phyloP scores from a whole-genome alignment of 2,329 filamentous ascomycete genomes.

The Alternaria gaisen region DNA sequence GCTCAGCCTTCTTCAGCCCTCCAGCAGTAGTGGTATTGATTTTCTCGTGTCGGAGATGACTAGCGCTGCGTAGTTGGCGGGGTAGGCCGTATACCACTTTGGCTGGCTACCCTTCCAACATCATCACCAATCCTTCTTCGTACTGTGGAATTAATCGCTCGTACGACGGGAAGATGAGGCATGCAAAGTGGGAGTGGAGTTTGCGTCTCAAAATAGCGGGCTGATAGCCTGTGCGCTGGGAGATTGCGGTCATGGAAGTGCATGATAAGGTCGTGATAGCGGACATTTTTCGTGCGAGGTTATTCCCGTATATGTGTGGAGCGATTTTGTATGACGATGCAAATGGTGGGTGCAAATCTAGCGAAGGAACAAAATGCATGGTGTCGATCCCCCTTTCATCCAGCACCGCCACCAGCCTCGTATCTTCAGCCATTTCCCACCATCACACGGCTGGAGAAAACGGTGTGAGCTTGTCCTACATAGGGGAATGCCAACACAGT shows the following conservation, averaged over 20 bases:
- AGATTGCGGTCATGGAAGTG: neutral
- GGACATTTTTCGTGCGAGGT: neutral
- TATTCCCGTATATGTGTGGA: neutral
- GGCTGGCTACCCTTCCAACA: neutral
- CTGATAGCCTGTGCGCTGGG: conserved; percentile 1
- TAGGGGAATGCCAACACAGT: neutral
- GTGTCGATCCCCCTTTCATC: conserved; percentile 4
- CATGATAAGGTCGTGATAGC: neutral
- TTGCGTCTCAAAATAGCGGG: conserved; percentile 1
- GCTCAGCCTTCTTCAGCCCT: conserved; percentile 2
- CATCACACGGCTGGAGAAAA: neutral
- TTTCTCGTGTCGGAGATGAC: neutral
- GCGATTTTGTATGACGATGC: neutral
- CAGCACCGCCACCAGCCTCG: neutral
- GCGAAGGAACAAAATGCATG: conserved; percentile 3
- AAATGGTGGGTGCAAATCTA: neutral
- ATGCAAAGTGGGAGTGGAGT: neutral
- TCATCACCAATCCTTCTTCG: neutral
- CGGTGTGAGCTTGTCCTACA: neutral
- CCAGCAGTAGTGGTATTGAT: conserved; percentile 1
- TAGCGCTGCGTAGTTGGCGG: conserved; percentile 4
- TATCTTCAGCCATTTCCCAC: neutral
- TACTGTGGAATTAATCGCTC: conserved; percentile 1
- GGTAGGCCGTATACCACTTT: conserved; percentile 2
- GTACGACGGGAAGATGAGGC: neutral